Percentiles rank a stretch among this genome's conserved stretches.
phyloP scores from a whole-genome alignment of 768 basidiomycete genomes.

The Amanita rubescens region DNA sequence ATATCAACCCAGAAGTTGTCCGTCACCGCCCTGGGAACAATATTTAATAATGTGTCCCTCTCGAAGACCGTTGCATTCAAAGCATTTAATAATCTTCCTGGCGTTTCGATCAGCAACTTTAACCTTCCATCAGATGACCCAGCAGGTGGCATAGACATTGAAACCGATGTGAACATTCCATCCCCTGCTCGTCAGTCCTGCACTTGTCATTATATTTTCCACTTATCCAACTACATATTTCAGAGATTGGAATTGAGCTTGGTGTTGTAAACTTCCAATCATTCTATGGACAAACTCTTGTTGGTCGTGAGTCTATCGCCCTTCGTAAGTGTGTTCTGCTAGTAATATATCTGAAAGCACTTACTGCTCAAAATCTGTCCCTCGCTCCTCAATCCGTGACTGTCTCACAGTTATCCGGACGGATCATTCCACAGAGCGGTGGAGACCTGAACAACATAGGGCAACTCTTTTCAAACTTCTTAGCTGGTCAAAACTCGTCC shows the following conservation, averaged over 20 bases:
- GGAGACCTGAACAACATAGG: constrained; percentile 46
- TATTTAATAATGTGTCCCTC: constrained; percentile 58
- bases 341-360: constrained; percentile 30
- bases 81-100: constrained; percentile 65
- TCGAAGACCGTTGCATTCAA: constrained; percentile 56
- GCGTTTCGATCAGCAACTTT: constrained; percentile 67
- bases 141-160: constrained; percentile 63
- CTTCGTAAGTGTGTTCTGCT: not conserved
- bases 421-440: constrained; percentile 57
- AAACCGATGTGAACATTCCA: constrained; percentile 58
- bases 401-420: constrained; percentile 50
- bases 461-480: constrained; percentile 56
- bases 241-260: constrained; percentile 66
- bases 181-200: constrained; percentile 54
- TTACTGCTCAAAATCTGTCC: constrained; percentile 41
- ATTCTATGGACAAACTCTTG: constrained; percentile 44
- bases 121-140: constrained; percentile 60
- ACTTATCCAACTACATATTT: constrained; percentile 13
- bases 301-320: constrained; percentile 48
- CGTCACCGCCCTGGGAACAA: constrained; percentile 57
- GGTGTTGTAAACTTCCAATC: constrained; percentile 62
- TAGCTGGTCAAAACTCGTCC: constrained; percentile 57
- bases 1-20: constrained; percentile 60
- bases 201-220: not conserved
- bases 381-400: constrained; percentile 43